A percentile compares a stretch with the other conserved stretches of the same genome.
Conservation (phyloP, 768 basidiomycete species). For the Suillus subluteus region DNA sequence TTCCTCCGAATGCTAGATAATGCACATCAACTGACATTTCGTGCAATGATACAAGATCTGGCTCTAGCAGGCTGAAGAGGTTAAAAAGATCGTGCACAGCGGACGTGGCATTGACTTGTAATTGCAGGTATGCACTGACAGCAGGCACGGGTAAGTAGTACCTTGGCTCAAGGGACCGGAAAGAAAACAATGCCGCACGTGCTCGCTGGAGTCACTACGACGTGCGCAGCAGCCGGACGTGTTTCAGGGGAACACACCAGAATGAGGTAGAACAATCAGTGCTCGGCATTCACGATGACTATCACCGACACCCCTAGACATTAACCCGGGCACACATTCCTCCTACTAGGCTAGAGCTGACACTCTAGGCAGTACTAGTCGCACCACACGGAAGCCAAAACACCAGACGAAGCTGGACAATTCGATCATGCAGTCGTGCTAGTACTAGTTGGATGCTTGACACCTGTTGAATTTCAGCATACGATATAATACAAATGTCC, state of each 20-base stretch:
- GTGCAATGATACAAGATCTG: neutral
- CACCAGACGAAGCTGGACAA: too few relatives aligned
- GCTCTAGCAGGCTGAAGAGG: neutral
- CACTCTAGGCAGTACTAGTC: too few relatives aligned
- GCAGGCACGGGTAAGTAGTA: neutral
- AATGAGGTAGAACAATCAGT: too few relatives aligned
- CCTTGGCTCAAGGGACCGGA: neutral
- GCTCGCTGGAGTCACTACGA: neutral
- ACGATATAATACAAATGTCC: neutral
- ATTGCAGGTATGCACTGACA: neutral
- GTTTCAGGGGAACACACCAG: too few relatives aligned
- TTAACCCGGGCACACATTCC: too few relatives aligned
- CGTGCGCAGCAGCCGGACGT: too few relatives aligned
- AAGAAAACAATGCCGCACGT: neutral
- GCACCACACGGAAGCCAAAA: too few relatives aligned
- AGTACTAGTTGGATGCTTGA: too few relatives aligned
- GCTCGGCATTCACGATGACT: too few relatives aligned
- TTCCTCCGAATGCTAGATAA: conserved; percentile 40
- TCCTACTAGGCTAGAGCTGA: too few relatives aligned
- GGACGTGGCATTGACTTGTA: neutral
- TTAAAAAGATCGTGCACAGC: neutral
- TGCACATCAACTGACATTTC: conserved; percentile 16
- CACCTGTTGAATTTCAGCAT: neutral
- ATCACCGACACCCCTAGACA: too few relatives aligned
- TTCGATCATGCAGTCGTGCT: too few relatives aligned